These are phyloP conservation scores for Globisporangium recalcitrans DNA, from an alignment of 352 stramenopile genomes.

Conservation along the genomic window DNA sequence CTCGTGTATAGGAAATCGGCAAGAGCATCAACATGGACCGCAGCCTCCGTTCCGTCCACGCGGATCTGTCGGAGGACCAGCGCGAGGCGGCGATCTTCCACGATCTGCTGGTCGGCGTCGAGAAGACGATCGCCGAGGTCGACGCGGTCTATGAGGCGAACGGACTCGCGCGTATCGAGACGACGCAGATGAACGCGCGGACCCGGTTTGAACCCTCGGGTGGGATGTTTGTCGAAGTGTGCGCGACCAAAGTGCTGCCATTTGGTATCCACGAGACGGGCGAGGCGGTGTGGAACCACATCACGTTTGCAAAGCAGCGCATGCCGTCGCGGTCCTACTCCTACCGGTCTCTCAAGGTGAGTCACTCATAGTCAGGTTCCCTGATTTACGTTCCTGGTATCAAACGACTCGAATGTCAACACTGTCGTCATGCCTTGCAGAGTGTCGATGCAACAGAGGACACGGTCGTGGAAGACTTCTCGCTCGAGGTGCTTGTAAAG, in stretches of 20 bases:
- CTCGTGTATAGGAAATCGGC: neutral
- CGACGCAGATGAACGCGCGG: conserved; percentile 21
- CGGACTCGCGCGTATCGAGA: conserved; percentile 20
- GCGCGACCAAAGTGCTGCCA: conserved; percentile 26
- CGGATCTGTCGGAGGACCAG: neutral
- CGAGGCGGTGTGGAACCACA: conserved; percentile 38
- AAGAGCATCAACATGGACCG: neutral
- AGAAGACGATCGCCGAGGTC: conserved; percentile 21
- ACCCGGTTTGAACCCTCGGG: conserved; percentile 18
- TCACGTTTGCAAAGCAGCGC: conserved; percentile 21
- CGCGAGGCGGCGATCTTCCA: conserved; percentile 15
- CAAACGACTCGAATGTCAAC: neutral
- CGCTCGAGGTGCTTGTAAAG: conserved; percentile 28
- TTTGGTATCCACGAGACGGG: conserved; percentile 24
- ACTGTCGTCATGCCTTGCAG: neutral
- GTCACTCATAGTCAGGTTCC: neutral
- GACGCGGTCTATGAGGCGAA: conserved; percentile 21
- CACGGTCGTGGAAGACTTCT: neutral
- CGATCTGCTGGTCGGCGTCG: conserved; percentile 19
- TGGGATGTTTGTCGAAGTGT: conserved; percentile 20
- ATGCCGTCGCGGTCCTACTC: conserved; percentile 29
- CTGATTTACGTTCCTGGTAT: neutral
- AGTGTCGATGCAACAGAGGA: neutral
- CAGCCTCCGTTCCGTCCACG: neutral
- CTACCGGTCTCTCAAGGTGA: conserved; percentile 21